These are phyloP conservation scores for Monosporascus sp. DNA, from an alignment of 2,329 filamentous ascomycete genomes.

Conservation along the genomic window DNA sequence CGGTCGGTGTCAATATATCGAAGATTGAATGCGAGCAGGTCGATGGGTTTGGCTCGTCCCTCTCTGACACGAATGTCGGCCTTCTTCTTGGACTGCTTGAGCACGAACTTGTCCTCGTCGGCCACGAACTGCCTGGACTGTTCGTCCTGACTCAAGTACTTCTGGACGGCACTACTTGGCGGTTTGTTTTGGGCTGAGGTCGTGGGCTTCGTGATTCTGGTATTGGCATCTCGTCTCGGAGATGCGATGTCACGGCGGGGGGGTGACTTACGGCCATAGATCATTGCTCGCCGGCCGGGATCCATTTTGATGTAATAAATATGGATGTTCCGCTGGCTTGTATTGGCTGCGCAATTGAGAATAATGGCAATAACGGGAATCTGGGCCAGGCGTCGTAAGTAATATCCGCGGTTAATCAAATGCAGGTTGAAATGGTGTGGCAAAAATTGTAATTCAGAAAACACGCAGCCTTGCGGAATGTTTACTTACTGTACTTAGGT, in stretches of 20 bases:
- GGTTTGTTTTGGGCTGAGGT: constrained; percentile 25
- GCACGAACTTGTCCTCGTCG: constrained; percentile 90
- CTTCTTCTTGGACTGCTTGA: constrained; percentile 97
- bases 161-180: constrained; percentile 25
- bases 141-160: constrained; percentile 66
- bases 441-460: too few species aligned
- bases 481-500: too few species aligned
- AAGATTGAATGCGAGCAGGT: constrained; percentile 87
- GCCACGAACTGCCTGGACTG: constrained; percentile 81
- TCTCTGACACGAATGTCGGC: constrained; percentile 91
- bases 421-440: too few species aligned
- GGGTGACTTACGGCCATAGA: constrained; percentile 40
- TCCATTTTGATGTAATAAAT: constrained; percentile 37
- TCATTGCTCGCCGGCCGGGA: constrained; percentile 50
- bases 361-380: too few species aligned
- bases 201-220: constrained; percentile 50
- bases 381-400: too few species aligned
- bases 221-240: constrained; percentile 50
- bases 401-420: too few species aligned
- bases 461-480: too few species aligned
- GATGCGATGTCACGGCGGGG: constrained; percentile 46
- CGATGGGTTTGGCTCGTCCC: constrained; percentile 84
- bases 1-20: constrained; percentile 81
- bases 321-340: too few species aligned
- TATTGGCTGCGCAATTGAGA: too few species aligned